Evolutionary conservation across 768 basidiomycete genomes (phyloP).

Genomic region (Lactarius trivialis): DNA sequence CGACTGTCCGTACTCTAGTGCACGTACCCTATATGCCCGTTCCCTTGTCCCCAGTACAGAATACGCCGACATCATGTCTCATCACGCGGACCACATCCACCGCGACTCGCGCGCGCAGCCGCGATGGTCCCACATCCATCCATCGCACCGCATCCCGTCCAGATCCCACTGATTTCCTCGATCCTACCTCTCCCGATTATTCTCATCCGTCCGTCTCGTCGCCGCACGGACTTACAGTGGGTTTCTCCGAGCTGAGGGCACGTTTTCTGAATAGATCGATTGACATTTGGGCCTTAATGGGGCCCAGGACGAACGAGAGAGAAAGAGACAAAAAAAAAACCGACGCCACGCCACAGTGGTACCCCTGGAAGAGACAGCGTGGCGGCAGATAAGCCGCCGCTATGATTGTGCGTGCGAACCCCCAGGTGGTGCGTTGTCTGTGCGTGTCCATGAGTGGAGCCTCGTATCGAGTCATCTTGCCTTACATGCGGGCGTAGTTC

Average conservation of each 20-base stretch:
- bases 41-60: neutral
- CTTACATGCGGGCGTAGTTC: neutral
- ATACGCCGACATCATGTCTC: neutral
- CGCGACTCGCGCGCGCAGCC: too few species aligned
- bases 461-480: neutral
- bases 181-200: neutral
- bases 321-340: neutral
- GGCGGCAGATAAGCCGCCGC: conserved; percentile 2
- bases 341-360: neutral
- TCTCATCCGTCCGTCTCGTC: neutral
- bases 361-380: neutral
- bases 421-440: neutral
- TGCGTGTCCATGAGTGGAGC: neutral
- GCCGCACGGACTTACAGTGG: conserved; percentile 5
- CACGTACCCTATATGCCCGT: neutral
- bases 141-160: neutral
- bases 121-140: neutral
- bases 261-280: neutral
- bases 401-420: neutral
- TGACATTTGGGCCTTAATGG: neutral
- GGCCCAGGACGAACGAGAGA: neutral
- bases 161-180: neutral
- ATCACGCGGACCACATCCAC: too few species aligned
- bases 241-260: neutral
- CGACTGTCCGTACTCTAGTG: neutral